Conservation (phyloP, 352 stramenopile genomes). For the Globisporangium nagaii region DNA sequence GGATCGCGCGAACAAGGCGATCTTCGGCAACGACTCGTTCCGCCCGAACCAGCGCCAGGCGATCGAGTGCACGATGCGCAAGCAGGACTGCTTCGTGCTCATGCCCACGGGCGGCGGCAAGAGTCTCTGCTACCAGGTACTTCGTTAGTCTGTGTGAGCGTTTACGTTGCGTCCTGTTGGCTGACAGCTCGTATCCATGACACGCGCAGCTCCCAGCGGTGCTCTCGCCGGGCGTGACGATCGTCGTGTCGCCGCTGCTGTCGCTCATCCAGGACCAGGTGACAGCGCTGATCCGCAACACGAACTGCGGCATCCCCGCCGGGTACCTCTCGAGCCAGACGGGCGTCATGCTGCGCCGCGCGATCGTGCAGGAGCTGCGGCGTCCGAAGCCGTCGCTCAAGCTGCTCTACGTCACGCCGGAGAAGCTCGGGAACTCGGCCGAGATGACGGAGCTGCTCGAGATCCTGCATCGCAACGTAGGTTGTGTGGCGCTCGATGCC, state of each 20-base stretch:
- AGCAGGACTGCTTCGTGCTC: conserved; percentile 91
- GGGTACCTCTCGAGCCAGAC: conserved; percentile 78
- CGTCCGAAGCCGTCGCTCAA: conserved; percentile 66
- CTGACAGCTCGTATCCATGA: too few species aligned
- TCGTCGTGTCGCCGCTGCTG: conserved; percentile 92
- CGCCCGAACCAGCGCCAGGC: conserved; percentile 89
- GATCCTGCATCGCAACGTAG: conserved; percentile 36
- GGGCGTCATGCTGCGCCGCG: conserved; percentile 46
- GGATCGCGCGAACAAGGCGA: conserved; percentile 42
- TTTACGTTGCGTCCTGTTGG: too few species aligned
- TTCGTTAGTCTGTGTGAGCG: too few species aligned
- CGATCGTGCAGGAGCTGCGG: conserved; percentile 79
- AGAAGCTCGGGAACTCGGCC: conserved; percentile 85
- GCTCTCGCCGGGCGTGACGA: conserved; percentile 73
- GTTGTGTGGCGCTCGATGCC: too few species aligned
- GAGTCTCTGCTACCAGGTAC: conserved; percentile 91
- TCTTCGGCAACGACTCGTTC: conserved; percentile 82
- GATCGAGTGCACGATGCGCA: conserved; percentile 88
- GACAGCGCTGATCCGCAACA: conserved; percentile 68
- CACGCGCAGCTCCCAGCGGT: conserved; percentile 55
- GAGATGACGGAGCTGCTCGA: conserved; percentile 72
- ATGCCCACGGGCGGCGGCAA: conserved; percentile 93
- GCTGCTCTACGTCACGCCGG: conserved; percentile 94
- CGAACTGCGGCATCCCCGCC: conserved; percentile 49
- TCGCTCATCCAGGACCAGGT: conserved; percentile 95